Base-by-base conservation (phyloP, 768 basidiomycete species). In the Mycena haematopus region DNA sequence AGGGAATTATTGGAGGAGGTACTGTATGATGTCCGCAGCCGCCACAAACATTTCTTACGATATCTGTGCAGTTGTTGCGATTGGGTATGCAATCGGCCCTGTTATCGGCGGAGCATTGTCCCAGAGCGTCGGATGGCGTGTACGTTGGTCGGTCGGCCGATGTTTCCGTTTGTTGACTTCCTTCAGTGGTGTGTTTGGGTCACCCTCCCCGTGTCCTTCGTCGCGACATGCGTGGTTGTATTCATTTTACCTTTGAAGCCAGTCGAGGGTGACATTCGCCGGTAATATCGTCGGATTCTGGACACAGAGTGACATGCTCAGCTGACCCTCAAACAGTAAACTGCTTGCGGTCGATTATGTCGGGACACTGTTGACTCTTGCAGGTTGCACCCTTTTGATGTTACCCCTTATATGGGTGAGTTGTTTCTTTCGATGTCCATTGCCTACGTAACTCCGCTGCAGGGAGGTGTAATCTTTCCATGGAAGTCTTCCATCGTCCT, bases 161-260 rank as follows among this genome's bases (percentile, higher is more conserved):
- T 19, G 50, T 10, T 59, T 21, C 25, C 33, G 9, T 29, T 46
- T 0, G 40, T 33, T 14, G 53, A 52, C 17, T 4, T 8, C 15
- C 21, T 24, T 1, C 50, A 87, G 84, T 91, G 90, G 89, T 90
- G 88, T 70, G 90, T 90, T 72, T 91, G 89, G 86, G 79, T 91
- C 50, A 87, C 84, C 24, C 77, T 91, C 1, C 90, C 90, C 0
- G 69, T 88, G 2, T 84, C 88, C 0, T 72, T 82, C 14, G 68
- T 75, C 40, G 81, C 87, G 0, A 81, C 88, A 24, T 73, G 79
- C 21, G 82, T 87, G 17, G 84, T 91, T 4, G 67, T 82, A 19
- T 83, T 89, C 62, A 74, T 89, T 11, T 78, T 93, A 0, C 91
- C 91, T 0, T 76, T 91, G n/a, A 88, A 88, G 61, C 79, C 83